These are phyloP conservation scores for Adansonia madagascariensis DNA, from an alignment of 441 rosid genomes.

Conservation along the genomic window DNA sequence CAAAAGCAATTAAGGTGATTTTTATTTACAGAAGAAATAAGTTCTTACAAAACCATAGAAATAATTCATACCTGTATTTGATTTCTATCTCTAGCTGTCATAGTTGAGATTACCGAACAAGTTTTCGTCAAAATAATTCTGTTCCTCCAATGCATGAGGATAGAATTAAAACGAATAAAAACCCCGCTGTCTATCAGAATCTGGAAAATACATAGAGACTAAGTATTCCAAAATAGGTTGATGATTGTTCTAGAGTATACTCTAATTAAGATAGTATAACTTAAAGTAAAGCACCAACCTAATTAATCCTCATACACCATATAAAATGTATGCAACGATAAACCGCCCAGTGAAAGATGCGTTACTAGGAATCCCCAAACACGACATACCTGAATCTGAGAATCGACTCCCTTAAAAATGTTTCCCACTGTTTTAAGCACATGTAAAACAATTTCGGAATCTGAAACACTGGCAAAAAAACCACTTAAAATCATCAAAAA, in stretches of 20 bases:
- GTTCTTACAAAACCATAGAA: background rate
- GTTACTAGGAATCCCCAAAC: background rate
- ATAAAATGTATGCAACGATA: background rate
- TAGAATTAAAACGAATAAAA: background rate
- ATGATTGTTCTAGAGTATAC: background rate
- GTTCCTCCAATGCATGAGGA: background rate
- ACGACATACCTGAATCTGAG: background rate
- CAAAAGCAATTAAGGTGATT: background rate
- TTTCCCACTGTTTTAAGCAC: background rate
- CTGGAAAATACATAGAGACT: background rate
- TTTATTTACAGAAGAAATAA: background rate
- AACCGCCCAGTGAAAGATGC: background rate
- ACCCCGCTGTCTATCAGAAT: background rate
- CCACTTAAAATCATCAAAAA: too few relatives aligned
- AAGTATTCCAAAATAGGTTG: too few relatives aligned
- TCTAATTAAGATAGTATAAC: too few relatives aligned
- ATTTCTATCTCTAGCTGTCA: background rate
- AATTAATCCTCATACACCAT: background rate
- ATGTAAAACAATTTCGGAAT: background rate
- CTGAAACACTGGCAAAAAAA: background rate
- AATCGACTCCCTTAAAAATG: background rate
- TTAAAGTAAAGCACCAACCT: background rate
- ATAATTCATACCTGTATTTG: background rate
- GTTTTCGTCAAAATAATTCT: background rate
- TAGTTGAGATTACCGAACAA: background rate